Base-by-base conservation (phyloP, 768 basidiomycete genomes). In the Lactarius sp. region DNA sequence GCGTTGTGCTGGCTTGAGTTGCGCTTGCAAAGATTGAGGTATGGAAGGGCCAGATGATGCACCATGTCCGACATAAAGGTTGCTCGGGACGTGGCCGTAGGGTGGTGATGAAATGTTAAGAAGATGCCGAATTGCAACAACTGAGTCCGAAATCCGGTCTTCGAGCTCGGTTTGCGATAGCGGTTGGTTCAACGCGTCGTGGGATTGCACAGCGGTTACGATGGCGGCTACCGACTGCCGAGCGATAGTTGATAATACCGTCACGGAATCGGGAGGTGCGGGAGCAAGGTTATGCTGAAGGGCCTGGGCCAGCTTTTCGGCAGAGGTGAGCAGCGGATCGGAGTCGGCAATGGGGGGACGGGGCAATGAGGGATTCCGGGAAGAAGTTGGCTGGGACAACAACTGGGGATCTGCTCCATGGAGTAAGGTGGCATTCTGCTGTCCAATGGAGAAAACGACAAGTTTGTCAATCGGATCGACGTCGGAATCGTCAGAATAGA, bases 401-500 rank as follows among this genome's bases (percentile, higher is more conserved):
- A 27, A 42, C n/a, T 39, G 61, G 34, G 60, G 22, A n/a, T 61
- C 65, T 4, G 33, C 18, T n/a, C n/a, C 44, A 27, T 56, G 58
- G 49, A 36, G 16, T 10, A 14, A 56, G 34, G 33, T 50, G 31
- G 61, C 22, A 44, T 10, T 34, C 36, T 51, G 64, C 14, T 52
- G 64, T 20, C 9, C 51, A 20, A 47, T 16, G 69, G 68, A 2
- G 71, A 67, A 56, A 62, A 62, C 18, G 64, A 61, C 4, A 49
- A 62, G 50, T 39, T 69, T 71, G 34, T 81, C 81, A 4, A 76
- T 68, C 6, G 84, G 85, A 36, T 85, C 81, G 41, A 88, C 77
- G 56, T 88, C 89, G 10, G 90, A 92, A 70, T 88, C 86, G 69
- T 94, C 92, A 10, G 90, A 92, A 70, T 86, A 85, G 37, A 86